Evolutionary conservation across 2,329 filamentous ascomycete species (phyloP).

Genomic region (Talaromyces sp.): DNA sequence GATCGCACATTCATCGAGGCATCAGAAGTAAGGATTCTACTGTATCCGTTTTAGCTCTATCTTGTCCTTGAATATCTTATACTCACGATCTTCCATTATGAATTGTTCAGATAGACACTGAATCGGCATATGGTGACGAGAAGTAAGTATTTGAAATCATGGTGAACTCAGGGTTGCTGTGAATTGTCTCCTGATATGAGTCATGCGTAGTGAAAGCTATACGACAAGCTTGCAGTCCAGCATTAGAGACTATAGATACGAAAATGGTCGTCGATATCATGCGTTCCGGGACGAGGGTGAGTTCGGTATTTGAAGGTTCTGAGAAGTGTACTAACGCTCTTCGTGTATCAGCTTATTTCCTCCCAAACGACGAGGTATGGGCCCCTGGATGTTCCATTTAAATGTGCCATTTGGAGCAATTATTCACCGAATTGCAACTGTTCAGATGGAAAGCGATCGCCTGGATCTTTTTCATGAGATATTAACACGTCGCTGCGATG

Average conservation of each 20-base stretch:
- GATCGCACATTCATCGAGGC: conserved; percentile 11
- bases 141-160: neutral
- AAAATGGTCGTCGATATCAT: conserved; percentile 24
- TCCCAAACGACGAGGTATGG: conserved; percentile 13
- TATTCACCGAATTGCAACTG: no score
- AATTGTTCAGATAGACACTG: conserved; percentile 5
- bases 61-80: no score
- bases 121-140: conserved; percentile 16
- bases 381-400: no score
- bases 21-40: conserved; percentile 2
- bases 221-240: conserved; percentile 33
- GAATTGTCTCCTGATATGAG: no score
- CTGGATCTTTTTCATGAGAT: conserved; percentile 32
- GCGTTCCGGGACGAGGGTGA: conserved; percentile 35
- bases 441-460: conserved; percentile 21
- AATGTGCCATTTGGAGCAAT: no score
- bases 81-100: neutral
- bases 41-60: no score
- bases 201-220: conserved; percentile 20
- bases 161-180: neutral
- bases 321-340: no score
- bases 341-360: conserved; percentile 9
- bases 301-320: neutral
- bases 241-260: conserved; percentile 19
- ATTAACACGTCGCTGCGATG: conserved; percentile 47